Percentiles rank a stretch among this genome's conserved stretches.
Evolutionary conservation across 768 basidiomycete species (phyloP).

Genomic region (Mycena kentingensis): DNA sequence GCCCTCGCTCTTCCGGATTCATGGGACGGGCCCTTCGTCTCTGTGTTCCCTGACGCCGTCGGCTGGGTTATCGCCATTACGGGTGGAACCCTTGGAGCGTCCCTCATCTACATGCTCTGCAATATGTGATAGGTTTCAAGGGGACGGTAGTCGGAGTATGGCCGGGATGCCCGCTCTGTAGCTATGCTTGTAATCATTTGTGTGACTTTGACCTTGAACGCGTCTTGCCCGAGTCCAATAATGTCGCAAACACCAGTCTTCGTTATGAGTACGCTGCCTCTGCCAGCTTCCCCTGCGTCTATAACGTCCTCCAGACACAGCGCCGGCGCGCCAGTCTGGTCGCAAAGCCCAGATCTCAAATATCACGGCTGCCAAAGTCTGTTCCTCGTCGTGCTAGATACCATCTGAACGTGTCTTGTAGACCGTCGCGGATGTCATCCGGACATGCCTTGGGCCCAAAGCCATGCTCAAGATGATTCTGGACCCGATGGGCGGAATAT

Average conservation of each 20-base stretch:
- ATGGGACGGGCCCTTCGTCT: conserved; percentile 65
- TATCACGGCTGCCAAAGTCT: conserved; percentile 94
- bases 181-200: no score
- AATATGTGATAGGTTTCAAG: conserved; percentile 22
- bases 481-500: conserved; percentile 98
- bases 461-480: conserved; percentile 99
- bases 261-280: conserved; percentile 77
- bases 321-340: conserved; percentile 91
- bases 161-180: no score
- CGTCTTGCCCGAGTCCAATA: no score
- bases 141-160: conserved; percentile 17
- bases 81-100: conserved; percentile 16
- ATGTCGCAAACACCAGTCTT: conserved; percentile 78
- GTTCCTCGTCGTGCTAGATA: conserved; percentile 25
- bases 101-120: conserved; percentile 25
- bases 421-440: conserved; percentile 97
- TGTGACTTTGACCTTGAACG: no score
- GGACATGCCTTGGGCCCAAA: conserved; percentile 96
- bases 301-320: conserved; percentile 62
- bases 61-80: conserved; percentile 14
- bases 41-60: conserved; percentile 40
- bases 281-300: neutral
- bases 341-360: conserved; percentile 96
- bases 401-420: conserved; percentile 31
- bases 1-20: conserved; percentile 47